A percentile compares a stretch with the other conserved stretches of the same genome.
Conservation (phyloP, 2,329 filamentous ascomycete species). For the Berkeleyomyces basicola region DNA sequence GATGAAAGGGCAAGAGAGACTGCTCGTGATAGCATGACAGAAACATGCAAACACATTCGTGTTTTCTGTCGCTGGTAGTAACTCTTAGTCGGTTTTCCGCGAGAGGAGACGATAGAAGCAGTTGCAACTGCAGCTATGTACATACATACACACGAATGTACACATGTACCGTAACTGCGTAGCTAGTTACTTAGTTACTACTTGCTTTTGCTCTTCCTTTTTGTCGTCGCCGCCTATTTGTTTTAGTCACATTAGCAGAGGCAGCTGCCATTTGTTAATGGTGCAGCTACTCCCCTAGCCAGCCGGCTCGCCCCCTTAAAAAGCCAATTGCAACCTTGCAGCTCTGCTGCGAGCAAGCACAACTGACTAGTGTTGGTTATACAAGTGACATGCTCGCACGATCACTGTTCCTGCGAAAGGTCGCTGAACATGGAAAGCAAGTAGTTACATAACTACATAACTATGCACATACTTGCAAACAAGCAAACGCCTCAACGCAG, state of each 20-base stretch:
- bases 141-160: not conserved
- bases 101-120: not conserved
- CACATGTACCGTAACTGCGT: not conserved
- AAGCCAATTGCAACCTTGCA: conserved; percentile 2
- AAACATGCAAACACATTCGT: not conserved
- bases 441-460: no score
- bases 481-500: no score
- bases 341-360: not conserved
- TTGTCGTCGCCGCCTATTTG: not conserved
- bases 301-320: not conserved
- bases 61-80: not conserved
- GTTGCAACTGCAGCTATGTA: not conserved
- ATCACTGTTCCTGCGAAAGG: no score
- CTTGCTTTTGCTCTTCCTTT: not conserved
- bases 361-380: no score
- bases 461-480: no score
- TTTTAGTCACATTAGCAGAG: not conserved
- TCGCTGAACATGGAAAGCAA: no score
- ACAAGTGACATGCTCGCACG: no score
- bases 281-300: not conserved
- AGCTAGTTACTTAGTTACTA: not conserved
- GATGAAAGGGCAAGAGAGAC: not conserved
- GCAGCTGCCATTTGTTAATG: not conserved
- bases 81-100: not conserved
- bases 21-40: not conserved